These are phyloP conservation scores for Cochlearia excelsa DNA, from an alignment of 345 rosid species.

Conservation along the genomic window DNA sequence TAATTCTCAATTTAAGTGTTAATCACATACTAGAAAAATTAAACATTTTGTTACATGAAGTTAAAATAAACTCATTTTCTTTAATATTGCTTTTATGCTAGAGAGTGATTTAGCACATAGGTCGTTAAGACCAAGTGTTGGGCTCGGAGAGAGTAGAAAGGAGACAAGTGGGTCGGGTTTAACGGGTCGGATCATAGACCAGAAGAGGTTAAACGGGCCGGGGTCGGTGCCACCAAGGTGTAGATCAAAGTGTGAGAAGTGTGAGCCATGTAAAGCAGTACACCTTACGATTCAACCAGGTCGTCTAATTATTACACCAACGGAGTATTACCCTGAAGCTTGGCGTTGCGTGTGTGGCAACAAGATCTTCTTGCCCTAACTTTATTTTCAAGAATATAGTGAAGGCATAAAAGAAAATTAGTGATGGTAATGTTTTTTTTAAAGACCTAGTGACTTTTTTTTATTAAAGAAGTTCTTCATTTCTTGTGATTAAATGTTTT, in stretches of 20 bases:
- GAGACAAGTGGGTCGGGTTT: constrained; percentile 23
- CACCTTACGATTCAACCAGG: constrained; percentile 75
- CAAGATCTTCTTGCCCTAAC: constrained; percentile 67
- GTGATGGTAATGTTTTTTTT: too few relatives aligned
- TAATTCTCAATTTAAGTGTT: background rate
- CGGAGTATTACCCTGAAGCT: constrained; percentile 91
- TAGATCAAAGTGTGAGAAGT: constrained; percentile 71
- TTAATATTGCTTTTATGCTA: background rate
- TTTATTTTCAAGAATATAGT: background rate
- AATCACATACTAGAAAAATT: background rate
- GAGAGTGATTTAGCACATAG: background rate
- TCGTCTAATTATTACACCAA: constrained; percentile 34
- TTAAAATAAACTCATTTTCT: background rate
- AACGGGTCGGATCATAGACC: constrained; percentile 26
- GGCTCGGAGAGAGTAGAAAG: constrained; percentile 22
- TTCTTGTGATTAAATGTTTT: constrained; percentile 11
- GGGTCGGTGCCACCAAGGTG: constrained; percentile 75
- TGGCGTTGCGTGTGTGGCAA: constrained; percentile 97
- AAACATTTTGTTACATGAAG: background rate
- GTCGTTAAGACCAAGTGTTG: constrained; percentile 29
- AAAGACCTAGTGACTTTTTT: background rate
- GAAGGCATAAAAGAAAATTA: too few relatives aligned
- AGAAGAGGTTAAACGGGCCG: constrained; percentile 51
- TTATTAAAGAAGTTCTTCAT: background rate
- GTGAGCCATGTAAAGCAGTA: constrained; percentile 76